Evolutionary conservation across 2,329 filamentous ascomycete genomes (phyloP).

Genomic region (Phyllachora maydis): DNA sequence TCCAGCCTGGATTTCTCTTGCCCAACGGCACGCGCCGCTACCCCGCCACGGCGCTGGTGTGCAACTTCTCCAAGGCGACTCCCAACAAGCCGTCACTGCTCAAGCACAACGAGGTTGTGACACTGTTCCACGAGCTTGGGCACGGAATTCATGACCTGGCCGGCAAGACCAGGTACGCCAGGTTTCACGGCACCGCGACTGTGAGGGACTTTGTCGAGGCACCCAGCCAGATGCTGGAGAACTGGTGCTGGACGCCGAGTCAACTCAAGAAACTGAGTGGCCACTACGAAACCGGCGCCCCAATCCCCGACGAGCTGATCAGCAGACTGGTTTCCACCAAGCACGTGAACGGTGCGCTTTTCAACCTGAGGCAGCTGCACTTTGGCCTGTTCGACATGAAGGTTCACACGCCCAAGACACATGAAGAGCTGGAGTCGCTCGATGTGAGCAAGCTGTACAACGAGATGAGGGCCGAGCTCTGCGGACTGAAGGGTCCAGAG

Average conservation of each 20-base stretch:
- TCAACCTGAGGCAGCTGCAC: conserved; percentile 59
- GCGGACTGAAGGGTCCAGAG: conserved; percentile 55
- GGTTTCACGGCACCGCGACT: conserved; percentile 47
- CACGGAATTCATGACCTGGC: conserved; percentile 52
- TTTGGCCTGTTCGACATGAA: conserved; percentile 76
- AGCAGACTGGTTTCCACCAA: conserved; percentile 56
- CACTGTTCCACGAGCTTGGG: conserved; percentile 60
- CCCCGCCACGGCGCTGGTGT: conserved; percentile 61
- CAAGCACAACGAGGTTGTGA: conserved; percentile 69
- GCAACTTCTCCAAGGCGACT: conserved; percentile 71
- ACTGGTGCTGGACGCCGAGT: conserved; percentile 53
- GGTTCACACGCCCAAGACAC: conserved; percentile 49
- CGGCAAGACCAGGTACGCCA: conserved; percentile 38
- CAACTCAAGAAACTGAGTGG: conserved; percentile 46
- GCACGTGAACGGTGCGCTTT: conserved; percentile 62
- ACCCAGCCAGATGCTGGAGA: conserved; percentile 54
- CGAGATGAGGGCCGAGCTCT: conserved; percentile 47
- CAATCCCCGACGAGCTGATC: conserved; percentile 56
- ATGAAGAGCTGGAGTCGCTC: conserved; percentile 45
- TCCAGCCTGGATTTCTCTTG: conserved; percentile 50
- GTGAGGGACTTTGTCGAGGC: conserved; percentile 53
- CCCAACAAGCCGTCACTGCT: conserved; percentile 56
- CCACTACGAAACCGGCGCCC: conserved; percentile 50
- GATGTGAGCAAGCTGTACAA: conserved; percentile 52
- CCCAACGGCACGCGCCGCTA: conserved; percentile 52